Base-by-base conservation (phyloP, 805 yeast species). In the Metschnikowia noctiluminum region DNA sequence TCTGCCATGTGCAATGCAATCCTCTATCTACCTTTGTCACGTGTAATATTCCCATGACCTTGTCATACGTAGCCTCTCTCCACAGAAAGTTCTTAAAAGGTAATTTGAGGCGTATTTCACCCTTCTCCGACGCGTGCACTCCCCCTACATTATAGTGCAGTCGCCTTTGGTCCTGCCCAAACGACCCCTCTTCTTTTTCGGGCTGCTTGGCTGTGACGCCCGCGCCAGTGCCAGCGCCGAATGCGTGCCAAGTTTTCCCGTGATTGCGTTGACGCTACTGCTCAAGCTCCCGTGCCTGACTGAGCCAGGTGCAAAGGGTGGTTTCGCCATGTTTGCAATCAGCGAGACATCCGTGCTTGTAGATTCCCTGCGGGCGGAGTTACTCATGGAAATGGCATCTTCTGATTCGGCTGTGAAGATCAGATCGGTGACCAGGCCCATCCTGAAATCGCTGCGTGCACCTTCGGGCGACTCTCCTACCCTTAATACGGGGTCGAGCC, bases 401-500 rank as follows among this genome's bases (percentile, higher is more conserved):
- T 53, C 58, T 7, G 48, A 42, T 27, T 53, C 54, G 28, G 30
- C 32, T 36, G 54, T 40, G 34, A 42, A 48, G 15, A 44, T 26
- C 54, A 48, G 55, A 35, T 46, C 55, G 6, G 39, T 14, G 9
- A 40, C 43, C n/a, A 26, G 14, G 11, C 6, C 32, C 13, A 12
- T 12, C 32, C 12, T 13, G 49, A 36, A 10, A 32, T 26, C 3
- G 45, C n/a, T 6, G 11, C 37, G 3, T 28, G 13, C 31, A 6
- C 35, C 32, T 6, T 36, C 37, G 39, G 28, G 41, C 14, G 36
- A 26, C 16, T 34, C 41, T n/a, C 38, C 51, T 28, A 61, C 46
- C 42, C 55, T 59, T 43, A 66, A 51, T 11, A 67, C 55, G 2
- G 84, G 84, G 54, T 80, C 84, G 38, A 77, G 68, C 35, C 84